phyloP scores from a whole-genome alignment of 2,329 filamentous ascomycete genomes.

The Aaosphaeria pasadenensis region DNA sequence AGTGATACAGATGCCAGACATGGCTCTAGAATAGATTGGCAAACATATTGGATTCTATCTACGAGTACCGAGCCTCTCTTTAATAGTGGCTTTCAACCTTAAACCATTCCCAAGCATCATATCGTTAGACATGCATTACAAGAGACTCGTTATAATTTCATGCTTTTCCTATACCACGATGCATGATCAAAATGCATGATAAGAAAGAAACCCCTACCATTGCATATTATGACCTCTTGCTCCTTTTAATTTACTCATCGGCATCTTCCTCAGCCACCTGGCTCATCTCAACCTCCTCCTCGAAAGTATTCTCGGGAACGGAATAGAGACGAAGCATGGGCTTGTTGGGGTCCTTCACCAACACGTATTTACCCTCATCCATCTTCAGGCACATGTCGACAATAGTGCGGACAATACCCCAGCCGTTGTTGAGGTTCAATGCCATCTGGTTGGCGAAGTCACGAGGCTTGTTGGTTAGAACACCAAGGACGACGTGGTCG shows the following conservation, averaged over 20 bases:
- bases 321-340: conserved; percentile 89
- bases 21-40: too few species aligned
- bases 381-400: conserved; percentile 86
- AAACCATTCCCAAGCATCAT: not conserved
- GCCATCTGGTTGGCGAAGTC: conserved; percentile 99
- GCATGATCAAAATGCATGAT: not conserved
- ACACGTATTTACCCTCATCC: conserved; percentile 76
- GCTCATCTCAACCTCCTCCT: conserved; percentile 79
- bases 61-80: too few species aligned
- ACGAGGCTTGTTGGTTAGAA: conserved; percentile 95
- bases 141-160: not conserved
- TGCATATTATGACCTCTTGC: not conserved
- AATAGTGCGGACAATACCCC: conserved; percentile 98
- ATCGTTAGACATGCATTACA: not conserved
- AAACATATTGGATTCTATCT: too few species aligned
- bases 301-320: conserved; percentile 82
- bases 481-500: conserved; percentile 91
- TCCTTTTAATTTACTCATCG: conserved; percentile 42
- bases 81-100: not conserved
- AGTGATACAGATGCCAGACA: too few species aligned
- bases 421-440: conserved; percentile 91
- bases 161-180: not conserved
- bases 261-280: conserved; percentile 54
- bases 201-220: not conserved
- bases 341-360: conserved; percentile 93